Evolutionary conservation across 495 filamentous ascomycete species (phyloP).

Genomic region (Hyaloscypha variabilis): DNA sequence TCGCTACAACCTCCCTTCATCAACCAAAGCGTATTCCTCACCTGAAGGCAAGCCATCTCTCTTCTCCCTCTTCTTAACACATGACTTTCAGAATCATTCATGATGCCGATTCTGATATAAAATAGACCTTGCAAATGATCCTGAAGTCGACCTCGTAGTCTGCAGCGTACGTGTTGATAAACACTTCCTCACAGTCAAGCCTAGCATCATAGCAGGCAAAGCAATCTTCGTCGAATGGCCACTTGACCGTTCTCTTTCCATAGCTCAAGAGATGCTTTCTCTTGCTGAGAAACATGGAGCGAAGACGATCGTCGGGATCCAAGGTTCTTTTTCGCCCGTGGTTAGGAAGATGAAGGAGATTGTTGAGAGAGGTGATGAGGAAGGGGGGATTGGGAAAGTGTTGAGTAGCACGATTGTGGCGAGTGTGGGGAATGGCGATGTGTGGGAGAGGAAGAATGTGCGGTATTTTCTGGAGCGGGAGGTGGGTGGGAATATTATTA

Average conservation of each 20-base stretch:
- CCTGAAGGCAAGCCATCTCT: conserved; percentile 35
- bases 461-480: conserved; percentile 47
- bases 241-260: conserved; percentile 36
- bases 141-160: conserved; percentile 61
- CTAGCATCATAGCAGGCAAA: conserved; percentile 58
- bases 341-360: conserved; percentile 43
- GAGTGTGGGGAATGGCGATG: conserved; percentile 37
- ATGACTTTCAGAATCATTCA: too few species aligned
- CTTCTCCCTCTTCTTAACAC: background rate
- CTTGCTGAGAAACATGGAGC: conserved; percentile 39
- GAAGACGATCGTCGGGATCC: conserved; percentile 52
- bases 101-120: too few species aligned
- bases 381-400: conserved; percentile 53
- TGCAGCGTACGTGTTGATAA: conserved; percentile 54
- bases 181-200: conserved; percentile 48
- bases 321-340: conserved; percentile 46
- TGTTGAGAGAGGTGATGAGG: too few species aligned
- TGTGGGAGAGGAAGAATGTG: conserved; percentile 33
- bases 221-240: conserved; percentile 62
- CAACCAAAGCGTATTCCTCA: conserved; percentile 51
- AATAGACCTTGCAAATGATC: conserved; percentile 37
- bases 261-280: conserved; percentile 44
- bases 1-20: conserved; percentile 43
- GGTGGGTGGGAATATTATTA: conserved; percentile 51
- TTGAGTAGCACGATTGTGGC: conserved; percentile 47